Base-by-base conservation (phyloP, 306 rosid genomes). In the Leucaena leucocephala region DNA sequence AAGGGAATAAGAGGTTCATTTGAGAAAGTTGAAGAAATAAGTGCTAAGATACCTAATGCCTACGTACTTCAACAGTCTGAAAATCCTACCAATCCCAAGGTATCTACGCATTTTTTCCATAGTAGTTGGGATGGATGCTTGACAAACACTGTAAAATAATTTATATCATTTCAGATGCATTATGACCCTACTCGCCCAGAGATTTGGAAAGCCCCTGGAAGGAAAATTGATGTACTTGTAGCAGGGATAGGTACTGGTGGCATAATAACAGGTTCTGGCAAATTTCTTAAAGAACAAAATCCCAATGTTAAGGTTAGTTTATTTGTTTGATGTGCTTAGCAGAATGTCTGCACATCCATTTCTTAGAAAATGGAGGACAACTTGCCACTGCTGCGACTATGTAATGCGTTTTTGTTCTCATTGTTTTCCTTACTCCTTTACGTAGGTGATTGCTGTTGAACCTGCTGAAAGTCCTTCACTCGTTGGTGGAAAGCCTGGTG, bases 21-120 rank as follows among this genome's bases (percentile, higher is more conserved):
- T 81, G 89, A 88, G 80, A 93, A 93, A 85, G 97, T 93, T 66
- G 94, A 91, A 82, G 94, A 91, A 82, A 77, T 93, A 82, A 11
- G 88, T 88, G 90, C 91, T 13, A 89, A 80, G 87, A 93, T 94
- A 42, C 94, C 94, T 48, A 72, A 91, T 54, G 87, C 92, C 40
- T 93, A 86, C 84, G 83, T 92, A 0, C 95, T 92, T 83, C 89
- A 87, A 85, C 95, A 92, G 71, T 90, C 89, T 83, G 93, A 93
- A 87, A 93, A 93, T 83, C 88, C 97, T 58, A 92, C 97, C 81
- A 93, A 93, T 80, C 97, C 96, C 44, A 91, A 89, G 94, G 96
- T 91, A 84, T 72, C 36, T 74, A 27, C 1, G 27, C 27, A 27
- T 27, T 49, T 74, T 5, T 76, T 52, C 48, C 64, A 35, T 75